phyloP scores from a whole-genome alignment of 768 basidiomycete genomes.

The Peribolospora baueri region DNA sequence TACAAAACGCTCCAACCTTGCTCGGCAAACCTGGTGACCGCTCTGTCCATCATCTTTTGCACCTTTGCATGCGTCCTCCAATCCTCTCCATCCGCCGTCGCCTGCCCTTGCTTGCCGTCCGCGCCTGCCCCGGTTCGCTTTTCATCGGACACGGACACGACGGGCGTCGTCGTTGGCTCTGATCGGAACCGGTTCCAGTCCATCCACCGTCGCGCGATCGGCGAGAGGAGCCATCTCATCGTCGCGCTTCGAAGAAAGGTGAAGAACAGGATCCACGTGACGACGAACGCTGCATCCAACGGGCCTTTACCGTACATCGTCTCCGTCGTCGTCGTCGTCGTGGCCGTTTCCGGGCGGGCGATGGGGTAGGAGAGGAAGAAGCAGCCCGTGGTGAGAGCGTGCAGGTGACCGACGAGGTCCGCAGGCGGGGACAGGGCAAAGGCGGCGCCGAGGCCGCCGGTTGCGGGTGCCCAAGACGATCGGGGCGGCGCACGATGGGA shows the following conservation, averaged over 20 bases:
- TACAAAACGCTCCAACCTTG: constrained; percentile 80
- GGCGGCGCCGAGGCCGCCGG: background rate
- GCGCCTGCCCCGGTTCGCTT: background rate
- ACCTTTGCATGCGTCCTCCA: constrained; percentile 23
- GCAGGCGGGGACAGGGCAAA: background rate
- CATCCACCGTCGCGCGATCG: constrained; percentile 57
- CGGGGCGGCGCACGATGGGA: constrained; percentile 17
- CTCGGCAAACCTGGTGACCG: constrained; percentile 70
- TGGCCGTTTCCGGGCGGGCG: too few species aligned
- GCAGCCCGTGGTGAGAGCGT: too few species aligned
- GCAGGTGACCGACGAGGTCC: background rate
- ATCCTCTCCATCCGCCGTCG: constrained; percentile 17
- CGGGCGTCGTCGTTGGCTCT: background rate
- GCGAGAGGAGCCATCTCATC: constrained; percentile 49
- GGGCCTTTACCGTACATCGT: too few species aligned
- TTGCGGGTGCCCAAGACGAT: constrained; percentile 1
- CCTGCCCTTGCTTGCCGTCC: background rate
- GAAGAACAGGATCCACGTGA: constrained; percentile 64
- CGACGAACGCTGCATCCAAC: constrained; percentile 51
- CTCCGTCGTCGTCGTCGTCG: too few species aligned
- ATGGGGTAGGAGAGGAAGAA: too few species aligned
- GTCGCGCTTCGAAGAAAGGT: constrained; percentile 58
- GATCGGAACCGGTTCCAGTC: constrained; percentile 22
- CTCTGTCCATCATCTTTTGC: constrained; percentile 37
- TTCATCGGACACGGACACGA: background rate